phyloP scores from a whole-genome alignment of 495 filamentous ascomycete genomes.

The Bathelium albidoporum region DNA sequence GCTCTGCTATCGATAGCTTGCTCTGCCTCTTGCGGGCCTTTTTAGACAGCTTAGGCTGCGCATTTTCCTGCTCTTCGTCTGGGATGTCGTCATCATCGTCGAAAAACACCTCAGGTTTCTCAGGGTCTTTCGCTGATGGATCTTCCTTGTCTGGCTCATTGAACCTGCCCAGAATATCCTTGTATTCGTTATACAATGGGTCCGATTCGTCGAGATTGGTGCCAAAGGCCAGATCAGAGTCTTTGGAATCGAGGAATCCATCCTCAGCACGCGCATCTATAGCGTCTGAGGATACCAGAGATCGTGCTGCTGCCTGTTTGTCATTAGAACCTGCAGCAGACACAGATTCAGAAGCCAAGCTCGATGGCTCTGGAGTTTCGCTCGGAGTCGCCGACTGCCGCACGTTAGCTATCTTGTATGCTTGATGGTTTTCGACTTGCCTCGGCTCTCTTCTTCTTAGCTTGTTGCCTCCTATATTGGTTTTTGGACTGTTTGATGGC shows the following conservation, averaged over 20 bases:
- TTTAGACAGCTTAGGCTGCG: slow-evolving; percentile 66
- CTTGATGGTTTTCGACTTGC: not conserved
- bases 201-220: slow-evolving; percentile 50
- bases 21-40: slow-evolving; percentile 84
- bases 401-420: not conserved
- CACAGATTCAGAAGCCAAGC: not conserved
- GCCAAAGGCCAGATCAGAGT: slow-evolving; percentile 36
- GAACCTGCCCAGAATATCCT: slow-evolving; percentile 68
- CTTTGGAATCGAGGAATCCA: not conserved
- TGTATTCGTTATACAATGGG: slow-evolving; percentile 74
- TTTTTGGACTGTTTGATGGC: not conserved
- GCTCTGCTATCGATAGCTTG: slow-evolving; percentile 87
- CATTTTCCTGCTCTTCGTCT: slow-evolving; percentile 69
- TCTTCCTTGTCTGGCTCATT: slow-evolving; percentile 40
- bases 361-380: not conserved
- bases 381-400: not conserved
- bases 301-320: not conserved
- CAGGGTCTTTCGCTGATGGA: slow-evolving; percentile 51
- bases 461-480: slow-evolving; percentile 1
- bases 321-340: not conserved
- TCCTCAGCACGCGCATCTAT: not conserved
- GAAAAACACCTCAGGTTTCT: slow-evolving; percentile 81
- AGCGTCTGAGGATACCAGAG: not conserved
- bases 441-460: not conserved
- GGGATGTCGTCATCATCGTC: slow-evolving; percentile 86